Evolutionary conservation across 179 eudicot species (phyloP), one percentile per base, ranked within the genome.

Genomic region (Corrigiola litoralis): DNA sequence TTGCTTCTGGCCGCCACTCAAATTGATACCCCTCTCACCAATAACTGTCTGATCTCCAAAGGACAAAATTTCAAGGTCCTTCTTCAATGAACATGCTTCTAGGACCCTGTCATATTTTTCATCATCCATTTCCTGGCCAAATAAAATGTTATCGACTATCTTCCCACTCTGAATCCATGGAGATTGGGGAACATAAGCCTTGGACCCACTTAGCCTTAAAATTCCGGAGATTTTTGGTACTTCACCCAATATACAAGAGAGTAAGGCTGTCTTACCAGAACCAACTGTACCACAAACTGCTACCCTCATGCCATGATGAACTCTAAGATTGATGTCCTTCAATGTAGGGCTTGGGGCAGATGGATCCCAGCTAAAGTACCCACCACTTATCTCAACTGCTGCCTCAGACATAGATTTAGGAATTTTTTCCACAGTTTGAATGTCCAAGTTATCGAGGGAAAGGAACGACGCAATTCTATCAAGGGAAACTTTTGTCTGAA

Each of bases 201-300:
- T 87, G 45, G 81, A 75, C 9, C 94, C 89, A 63, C 80, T 47
- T 12, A 87, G 13, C 67, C 74, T 80, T 14, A 82, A 33, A 32
- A 45, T 67, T 32, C 97, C 97, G 0, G 91, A 80, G 2, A 84
- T 12, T 70, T 85, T 92, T n/a, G 87, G 88, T 28, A 92, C 69
- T 73, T 92, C 96, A 32, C 98, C 96, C 23, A 88, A 57, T 1
- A 92, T 77, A 58, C 96, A 83, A 6, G 97, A 88, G 1, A 92
- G 86, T 69, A 92, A 76, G 68, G 83, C 86, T 5, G 97, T 88
- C 69, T 88, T 91, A 11, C 97, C 95, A 1, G 95, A 82, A 62
- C 95, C 97, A 74, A 90, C 95, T 2, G 85, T 80, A 13, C 96
- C 95, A 74, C 97, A 91, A 56, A 91, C 57, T 27, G 95, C 97